A percentile compares a stretch with the other conserved stretches of the same genome.
These are phyloP conservation scores for Corynespora cassiicola DNA, from an alignment of 2,329 filamentous ascomycete genomes.

Conservation along the genomic window DNA sequence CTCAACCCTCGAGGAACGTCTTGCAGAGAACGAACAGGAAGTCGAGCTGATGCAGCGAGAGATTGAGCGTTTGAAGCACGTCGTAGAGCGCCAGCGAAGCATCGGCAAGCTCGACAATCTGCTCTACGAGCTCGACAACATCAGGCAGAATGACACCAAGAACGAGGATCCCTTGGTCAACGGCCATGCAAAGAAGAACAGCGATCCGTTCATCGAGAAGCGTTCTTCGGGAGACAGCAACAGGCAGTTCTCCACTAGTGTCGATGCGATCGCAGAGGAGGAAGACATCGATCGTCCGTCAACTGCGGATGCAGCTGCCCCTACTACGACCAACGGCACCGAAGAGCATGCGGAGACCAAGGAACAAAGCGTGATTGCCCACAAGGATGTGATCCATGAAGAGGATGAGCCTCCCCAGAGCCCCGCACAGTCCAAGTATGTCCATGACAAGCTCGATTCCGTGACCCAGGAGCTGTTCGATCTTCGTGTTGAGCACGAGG, in stretches of 20 bases:
- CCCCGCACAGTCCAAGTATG: conserved; percentile 81
- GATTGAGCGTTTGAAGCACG: conserved; percentile 90
- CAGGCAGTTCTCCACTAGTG: conserved; percentile 38
- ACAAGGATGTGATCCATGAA: conserved; percentile 23
- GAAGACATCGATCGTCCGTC: conserved; percentile 37
- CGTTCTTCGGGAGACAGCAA: conserved; percentile 29
- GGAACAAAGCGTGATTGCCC: conserved; percentile 19
- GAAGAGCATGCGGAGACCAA: conserved; percentile 20
- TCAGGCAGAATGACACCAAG: conserved; percentile 45
- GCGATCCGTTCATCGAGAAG: conserved; percentile 41
- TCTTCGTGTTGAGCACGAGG: conserved; percentile 88
- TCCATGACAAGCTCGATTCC: conserved; percentile 89
- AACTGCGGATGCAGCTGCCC: conserved; percentile 28
- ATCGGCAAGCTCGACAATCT: conserved; percentile 93
- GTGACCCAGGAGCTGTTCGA: conserved; percentile 92
- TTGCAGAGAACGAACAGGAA: conserved; percentile 96
- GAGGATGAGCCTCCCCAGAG: conserved; percentile 63
- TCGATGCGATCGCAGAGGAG: conserved; percentile 46
- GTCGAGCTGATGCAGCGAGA: conserved; percentile 96
- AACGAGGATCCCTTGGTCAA: conserved; percentile 38
- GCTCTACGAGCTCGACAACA: conserved; percentile 83
- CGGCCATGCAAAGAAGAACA: conserved; percentile 40
- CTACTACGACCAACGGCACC: conserved; percentile 9
- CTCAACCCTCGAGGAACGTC: conserved; percentile 90
- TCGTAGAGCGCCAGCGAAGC: conserved; percentile 93